Evolutionary conservation across 805 yeast species (phyloP).

Genomic region (Zygoascus bituminiphila): DNA sequence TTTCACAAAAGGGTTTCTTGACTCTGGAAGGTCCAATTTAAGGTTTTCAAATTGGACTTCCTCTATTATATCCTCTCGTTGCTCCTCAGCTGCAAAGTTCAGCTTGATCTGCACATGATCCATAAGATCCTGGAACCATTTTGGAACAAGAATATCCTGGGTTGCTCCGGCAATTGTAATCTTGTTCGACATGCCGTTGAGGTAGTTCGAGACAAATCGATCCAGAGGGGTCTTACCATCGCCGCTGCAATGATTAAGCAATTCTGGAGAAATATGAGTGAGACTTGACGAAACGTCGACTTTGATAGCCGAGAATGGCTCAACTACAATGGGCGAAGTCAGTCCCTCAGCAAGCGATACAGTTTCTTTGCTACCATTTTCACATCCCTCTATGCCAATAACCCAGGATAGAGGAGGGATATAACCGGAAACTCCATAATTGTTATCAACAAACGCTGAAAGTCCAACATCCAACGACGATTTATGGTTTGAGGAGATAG

Average conservation of each 20-base stretch:
- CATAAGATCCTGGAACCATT: slow-evolving; percentile 16
- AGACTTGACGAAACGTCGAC: slow-evolving; percentile 16
- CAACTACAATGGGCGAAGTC: slow-evolving; percentile 9
- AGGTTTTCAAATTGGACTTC: slow-evolving; percentile 21
- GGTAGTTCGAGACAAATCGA: slow-evolving; percentile 18
- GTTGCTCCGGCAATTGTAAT: slow-evolving; percentile 19
- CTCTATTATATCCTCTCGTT: slow-evolving; percentile 23
- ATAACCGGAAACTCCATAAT: slow-evolving; percentile 13
- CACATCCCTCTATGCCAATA: slow-evolving; percentile 25
- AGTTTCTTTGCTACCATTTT: slow-evolving; percentile 1
- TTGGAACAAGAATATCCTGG: slow-evolving; percentile 9
- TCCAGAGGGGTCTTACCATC: slow-evolving; percentile 23
- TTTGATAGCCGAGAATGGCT: slow-evolving; percentile 5
- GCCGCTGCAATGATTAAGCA: slow-evolving; percentile 20
- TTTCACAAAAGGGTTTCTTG: slow-evolving; percentile 7
- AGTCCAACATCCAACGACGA: slow-evolving; percentile 8
- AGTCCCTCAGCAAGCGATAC: slow-evolving; percentile 16
- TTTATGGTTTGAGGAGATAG: slow-evolving; percentile 1
- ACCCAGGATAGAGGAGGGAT: slow-evolving; percentile 26
- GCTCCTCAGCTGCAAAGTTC: slow-evolving; percentile 19
- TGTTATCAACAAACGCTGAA: slow-evolving; percentile 3
- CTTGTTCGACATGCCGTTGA: slow-evolving; percentile 19
- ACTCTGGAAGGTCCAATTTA: slow-evolving; percentile 14
- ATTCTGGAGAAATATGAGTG: slow-evolving; percentile 16
- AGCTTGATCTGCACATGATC: slow-evolving; percentile 9